Conservation (phyloP, 306 rosid species). For the Coriaria nepalensis region DNA sequence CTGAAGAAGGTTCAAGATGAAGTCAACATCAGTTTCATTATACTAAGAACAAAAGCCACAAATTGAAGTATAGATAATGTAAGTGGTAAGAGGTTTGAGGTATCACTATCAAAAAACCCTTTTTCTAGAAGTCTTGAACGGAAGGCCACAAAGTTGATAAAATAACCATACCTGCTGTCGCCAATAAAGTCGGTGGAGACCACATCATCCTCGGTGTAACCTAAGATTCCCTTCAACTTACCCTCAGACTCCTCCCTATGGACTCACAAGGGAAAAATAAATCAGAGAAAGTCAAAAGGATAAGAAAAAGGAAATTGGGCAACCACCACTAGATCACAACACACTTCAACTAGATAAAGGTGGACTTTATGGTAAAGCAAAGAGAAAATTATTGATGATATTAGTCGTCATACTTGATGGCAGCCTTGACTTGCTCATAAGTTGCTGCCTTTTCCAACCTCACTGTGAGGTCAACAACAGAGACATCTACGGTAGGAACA, state of each 20-base stretch:
- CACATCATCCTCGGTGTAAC: slow-evolving; percentile 60
- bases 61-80: too few relatives aligned
- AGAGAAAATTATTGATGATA: neutral
- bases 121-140: neutral
- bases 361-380: too few relatives aligned
- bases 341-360: too few relatives aligned
- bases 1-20: too few relatives aligned
- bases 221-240: slow-evolving; percentile 62
- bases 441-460: slow-evolving; percentile 44
- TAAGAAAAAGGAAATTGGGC: too few relatives aligned
- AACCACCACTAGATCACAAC: too few relatives aligned
- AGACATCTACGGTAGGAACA: slow-evolving; percentile 69
- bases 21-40: too few relatives aligned
- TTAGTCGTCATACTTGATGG: slow-evolving; percentile 44
- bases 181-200: slow-evolving; percentile 62
- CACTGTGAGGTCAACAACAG: slow-evolving; percentile 67
- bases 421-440: slow-evolving; percentile 43
- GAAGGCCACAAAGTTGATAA: too few relatives aligned
- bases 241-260: slow-evolving; percentile 70
- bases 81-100: neutral
- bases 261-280: slow-evolving; percentile 4
- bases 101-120: neutral
- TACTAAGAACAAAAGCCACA: too few relatives aligned
- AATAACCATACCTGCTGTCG: slow-evolving; percentile 48
- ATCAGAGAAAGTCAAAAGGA: neutral